phyloP scores from a whole-genome alignment of 2,329 filamentous ascomycete species.

The Aureobasidium sp. region DNA sequence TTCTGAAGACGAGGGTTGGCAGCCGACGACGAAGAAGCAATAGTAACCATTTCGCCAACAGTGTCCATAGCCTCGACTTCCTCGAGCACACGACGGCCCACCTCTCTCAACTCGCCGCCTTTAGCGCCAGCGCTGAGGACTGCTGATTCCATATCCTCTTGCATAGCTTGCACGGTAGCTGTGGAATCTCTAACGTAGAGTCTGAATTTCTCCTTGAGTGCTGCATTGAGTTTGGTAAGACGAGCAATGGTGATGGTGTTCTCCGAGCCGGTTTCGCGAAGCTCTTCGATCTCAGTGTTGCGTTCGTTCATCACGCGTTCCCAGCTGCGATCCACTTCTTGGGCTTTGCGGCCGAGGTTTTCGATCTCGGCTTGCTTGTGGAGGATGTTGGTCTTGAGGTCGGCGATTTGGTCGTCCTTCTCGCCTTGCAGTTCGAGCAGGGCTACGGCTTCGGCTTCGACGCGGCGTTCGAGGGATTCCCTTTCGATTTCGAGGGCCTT shows the following conservation, averaged over 20 bases:
- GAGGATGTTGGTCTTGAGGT: conserved; percentile 20
- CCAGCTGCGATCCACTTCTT: conserved; percentile 31
- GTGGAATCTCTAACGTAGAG: conserved; percentile 28
- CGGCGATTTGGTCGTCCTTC: conserved; percentile 25
- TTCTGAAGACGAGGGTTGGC: conserved; percentile 7
- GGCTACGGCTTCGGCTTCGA: conserved; percentile 26
- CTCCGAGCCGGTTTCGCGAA: conserved; percentile 23
- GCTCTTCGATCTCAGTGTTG: conserved; percentile 30
- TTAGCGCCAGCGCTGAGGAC: not conserved
- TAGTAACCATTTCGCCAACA: conserved; percentile 10
- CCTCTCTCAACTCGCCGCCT: not conserved
- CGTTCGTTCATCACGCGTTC: conserved; percentile 31
- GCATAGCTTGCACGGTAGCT: conserved; percentile 17
- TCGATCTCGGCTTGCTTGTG: conserved; percentile 28
- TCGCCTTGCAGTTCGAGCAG: conserved; percentile 27
- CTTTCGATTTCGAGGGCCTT: conserved; percentile 22
- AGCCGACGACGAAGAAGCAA: not conserved
- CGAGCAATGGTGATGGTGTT: conserved; percentile 17
- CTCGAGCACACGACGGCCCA: conserved; percentile 9
- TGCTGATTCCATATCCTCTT: conserved; percentile 15
- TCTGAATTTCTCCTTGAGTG: conserved; percentile 20
- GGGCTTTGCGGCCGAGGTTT: conserved; percentile 23
- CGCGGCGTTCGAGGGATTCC: conserved; percentile 25
- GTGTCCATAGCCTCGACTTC: conserved; percentile 20
- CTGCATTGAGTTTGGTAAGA: conserved; percentile 21